These are phyloP conservation scores for Stentor roeselii DNA, from an alignment of 73 alveolate species.

Conservation along the genomic window DNA sequence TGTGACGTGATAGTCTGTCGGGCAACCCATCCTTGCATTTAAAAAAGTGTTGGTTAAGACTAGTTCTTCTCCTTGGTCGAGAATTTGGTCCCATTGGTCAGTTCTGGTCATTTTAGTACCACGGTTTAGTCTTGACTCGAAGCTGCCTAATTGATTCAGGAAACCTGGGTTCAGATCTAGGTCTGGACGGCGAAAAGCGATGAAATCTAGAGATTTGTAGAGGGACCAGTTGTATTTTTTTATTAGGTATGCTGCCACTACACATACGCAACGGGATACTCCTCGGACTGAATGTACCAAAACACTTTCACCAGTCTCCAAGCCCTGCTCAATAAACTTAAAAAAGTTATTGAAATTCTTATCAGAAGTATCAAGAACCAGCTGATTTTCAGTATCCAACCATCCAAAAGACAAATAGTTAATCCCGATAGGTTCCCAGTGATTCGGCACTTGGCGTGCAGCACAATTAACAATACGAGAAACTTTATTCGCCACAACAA, in stretches of 20 bases:
- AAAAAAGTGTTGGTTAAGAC: constrained; percentile 75
- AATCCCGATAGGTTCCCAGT: constrained; percentile 91
- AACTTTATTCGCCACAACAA: constrained; percentile 89
- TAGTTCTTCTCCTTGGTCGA: constrained; percentile 71
- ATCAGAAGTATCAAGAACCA: constrained; percentile 82
- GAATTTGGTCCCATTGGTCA: constrained; percentile 67
- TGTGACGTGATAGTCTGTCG: background rate
- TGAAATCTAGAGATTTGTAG: constrained; percentile 67
- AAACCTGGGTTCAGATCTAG: constrained; percentile 67
- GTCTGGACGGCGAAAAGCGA: constrained; percentile 76
- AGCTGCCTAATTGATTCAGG: constrained; percentile 61
- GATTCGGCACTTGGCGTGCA: constrained; percentile 85
- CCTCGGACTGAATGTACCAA: constrained; percentile 97
- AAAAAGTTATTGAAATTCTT: constrained; percentile 86
- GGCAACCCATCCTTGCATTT: constrained; percentile 69
- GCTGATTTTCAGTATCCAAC: constrained; percentile 87
- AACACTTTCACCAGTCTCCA: constrained; percentile 89
- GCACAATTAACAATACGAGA: constrained; percentile 93
- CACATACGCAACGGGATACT: constrained; percentile 82
- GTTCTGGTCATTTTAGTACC: constrained; percentile 65
- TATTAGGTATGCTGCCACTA: constrained; percentile 91
- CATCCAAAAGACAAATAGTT: constrained; percentile 84
- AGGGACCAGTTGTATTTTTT: constrained; percentile 84
- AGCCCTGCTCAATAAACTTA: constrained; percentile 90
- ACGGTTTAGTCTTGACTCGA: constrained; percentile 53